Evolutionary conservation across 108 stramenopile genomes (phyloP), one percentile per base, ranked within the genome.

Genomic region (Parietichytrium sp.): DNA sequence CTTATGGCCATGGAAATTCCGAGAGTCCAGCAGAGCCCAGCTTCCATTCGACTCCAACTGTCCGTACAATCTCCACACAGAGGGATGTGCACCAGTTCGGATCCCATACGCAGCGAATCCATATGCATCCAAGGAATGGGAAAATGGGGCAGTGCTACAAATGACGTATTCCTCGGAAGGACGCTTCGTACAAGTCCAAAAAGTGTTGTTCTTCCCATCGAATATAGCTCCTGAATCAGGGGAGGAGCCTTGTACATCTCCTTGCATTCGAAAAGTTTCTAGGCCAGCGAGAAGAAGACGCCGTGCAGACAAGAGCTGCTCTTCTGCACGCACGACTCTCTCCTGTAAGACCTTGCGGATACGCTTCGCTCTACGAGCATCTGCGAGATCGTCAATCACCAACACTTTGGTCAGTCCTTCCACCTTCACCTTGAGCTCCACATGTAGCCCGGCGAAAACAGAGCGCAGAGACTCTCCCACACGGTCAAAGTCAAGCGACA

Each of bases 301-400:
- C 6, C 20, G 61, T 33, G 36, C 61, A 20, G 61, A 72, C 23
- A 72, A 42, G 8, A 72, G 8, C 33, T 42, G 61, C 6, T 33
- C n/a, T 42, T 72, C 61, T 2, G 45, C 45, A n/a, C 61, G 61
- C 33, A 45, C 29, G 23, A 72, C 61, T 10, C 45, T 33, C 61
- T 72, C 61, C 20, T 72, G 61, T 6, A 72, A 25, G 0, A 20
- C 61, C 61, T 72, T 72, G 61, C 61, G 61, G 38, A 72, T 42
- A 10, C 45, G 61, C 4, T 72, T 36, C 13, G 23, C 10, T 10
- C 38, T 42, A 10, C 61, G 33, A 6, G 61, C 61, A 10, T 72
- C 61, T 7, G 61, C 33, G 13, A 72, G 42, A 25, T 72, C 61
- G 42, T 6, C 16, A 6, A 72, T 42, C 10, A 42, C 10, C 8